Conservation (phyloP, 495 filamentous ascomycete species). For the Recurvomyces mirabilis region DNA sequence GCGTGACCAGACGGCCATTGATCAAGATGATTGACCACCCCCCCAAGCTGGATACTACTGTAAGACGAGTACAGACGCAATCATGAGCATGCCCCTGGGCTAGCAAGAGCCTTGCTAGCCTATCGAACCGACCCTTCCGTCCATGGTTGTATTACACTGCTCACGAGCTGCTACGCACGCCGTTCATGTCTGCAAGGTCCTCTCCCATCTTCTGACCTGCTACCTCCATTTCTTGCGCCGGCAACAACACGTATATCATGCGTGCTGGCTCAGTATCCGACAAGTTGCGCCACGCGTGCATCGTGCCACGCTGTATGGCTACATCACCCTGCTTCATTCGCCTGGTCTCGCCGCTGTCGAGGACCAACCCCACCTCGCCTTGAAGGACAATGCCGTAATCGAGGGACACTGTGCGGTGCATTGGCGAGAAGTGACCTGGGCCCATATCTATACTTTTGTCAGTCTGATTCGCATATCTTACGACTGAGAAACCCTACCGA, state of each 20-base stretch:
- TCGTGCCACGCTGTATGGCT: constrained; percentile 25
- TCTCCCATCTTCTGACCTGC: constrained; percentile 1
- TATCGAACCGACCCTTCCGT: too few species aligned
- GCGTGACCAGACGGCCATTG: too few species aligned
- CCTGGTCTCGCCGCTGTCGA: constrained; percentile 25
- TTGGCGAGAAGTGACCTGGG: constrained; percentile 22
- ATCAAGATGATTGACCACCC: too few species aligned
- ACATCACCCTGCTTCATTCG: constrained; percentile 25
- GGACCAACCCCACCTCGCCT: constrained; percentile 24
- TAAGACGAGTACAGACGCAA: too few species aligned
- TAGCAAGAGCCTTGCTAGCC: too few species aligned
- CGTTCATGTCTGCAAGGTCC: constrained; percentile 2
- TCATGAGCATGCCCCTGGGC: too few species aligned
- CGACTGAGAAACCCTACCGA: constrained; percentile 36
- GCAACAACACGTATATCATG: constrained; percentile 26
- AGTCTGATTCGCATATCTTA: background rate
- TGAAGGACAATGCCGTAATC: constrained; percentile 30
- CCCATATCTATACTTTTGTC: constrained; percentile 11
- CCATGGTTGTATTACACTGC: too few species aligned
- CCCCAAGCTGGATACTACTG: too few species aligned
- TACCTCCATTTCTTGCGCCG: constrained; percentile 19
- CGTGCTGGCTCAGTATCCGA: constrained; percentile 14
- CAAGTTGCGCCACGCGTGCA: constrained; percentile 26
- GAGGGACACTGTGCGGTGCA: constrained; percentile 27
- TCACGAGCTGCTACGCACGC: constrained; percentile 1